These are phyloP conservation scores for Kwoniella europaea DNA, from an alignment of 768 basidiomycete species.

Conservation along the genomic window DNA sequence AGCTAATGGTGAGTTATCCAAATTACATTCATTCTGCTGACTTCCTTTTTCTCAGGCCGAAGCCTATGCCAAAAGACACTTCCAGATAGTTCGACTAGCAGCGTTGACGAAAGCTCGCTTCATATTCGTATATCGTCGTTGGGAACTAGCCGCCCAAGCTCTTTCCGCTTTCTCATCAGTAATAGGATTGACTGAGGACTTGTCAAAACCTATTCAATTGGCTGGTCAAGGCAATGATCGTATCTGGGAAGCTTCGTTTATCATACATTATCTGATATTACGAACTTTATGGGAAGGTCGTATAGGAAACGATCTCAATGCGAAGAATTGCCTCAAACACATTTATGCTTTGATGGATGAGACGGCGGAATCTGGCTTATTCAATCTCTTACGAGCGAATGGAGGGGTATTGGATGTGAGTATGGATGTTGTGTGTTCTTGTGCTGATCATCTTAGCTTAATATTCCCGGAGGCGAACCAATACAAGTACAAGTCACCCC, in stretches of 20 bases:
- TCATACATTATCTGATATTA: slow-evolving; percentile 34
- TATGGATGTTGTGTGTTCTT: background rate
- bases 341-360: slow-evolving; percentile 38
- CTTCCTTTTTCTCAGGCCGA: slow-evolving; percentile 16
- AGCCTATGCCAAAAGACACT: slow-evolving; percentile 22
- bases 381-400: slow-evolving; percentile 16
- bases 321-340: slow-evolving; percentile 28
- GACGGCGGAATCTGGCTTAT: slow-evolving; percentile 17
- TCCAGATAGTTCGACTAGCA: slow-evolving; percentile 23
- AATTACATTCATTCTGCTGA: background rate
- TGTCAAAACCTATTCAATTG: background rate
- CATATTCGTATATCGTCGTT: slow-evolving; percentile 35
- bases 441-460: slow-evolving; percentile 8
- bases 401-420: slow-evolving; percentile 37
- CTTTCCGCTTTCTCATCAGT: slow-evolving; percentile 10
- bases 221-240: slow-evolving; percentile 1
- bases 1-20: slow-evolving; percentile 27
- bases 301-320: slow-evolving; percentile 30
- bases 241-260: slow-evolving; percentile 15
- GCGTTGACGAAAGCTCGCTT: slow-evolving; percentile 28
- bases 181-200: slow-evolving; percentile 14
- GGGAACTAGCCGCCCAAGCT: slow-evolving; percentile 32
- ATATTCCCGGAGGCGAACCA: slow-evolving; percentile 6
- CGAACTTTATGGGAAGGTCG: slow-evolving; percentile 41
- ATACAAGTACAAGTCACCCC: slow-evolving; percentile 40